Evolutionary conservation across 192 early-diverging fungal species (phyloP).

Genomic region (Podila epigama): DNA sequence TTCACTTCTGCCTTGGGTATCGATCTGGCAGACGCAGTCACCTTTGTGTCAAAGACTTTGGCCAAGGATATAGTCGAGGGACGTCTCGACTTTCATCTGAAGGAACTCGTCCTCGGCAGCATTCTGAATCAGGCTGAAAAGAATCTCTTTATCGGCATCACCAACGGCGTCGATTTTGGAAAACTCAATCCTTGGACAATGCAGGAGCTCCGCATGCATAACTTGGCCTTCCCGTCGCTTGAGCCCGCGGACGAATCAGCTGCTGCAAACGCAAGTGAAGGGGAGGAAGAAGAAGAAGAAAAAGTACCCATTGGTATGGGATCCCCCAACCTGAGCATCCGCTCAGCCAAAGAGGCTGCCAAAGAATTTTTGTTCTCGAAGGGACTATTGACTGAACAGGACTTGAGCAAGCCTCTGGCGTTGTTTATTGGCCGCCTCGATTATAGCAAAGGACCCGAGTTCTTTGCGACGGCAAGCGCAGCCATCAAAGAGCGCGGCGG

Average conservation of each 20-base stretch:
- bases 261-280: background rate
- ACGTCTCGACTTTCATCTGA: constrained; percentile 59
- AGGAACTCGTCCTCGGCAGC: constrained; percentile 61
- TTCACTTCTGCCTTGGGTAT: constrained; percentile 60
- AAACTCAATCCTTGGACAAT: constrained; percentile 57
- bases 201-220: constrained; percentile 23
- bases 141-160: constrained; percentile 59
- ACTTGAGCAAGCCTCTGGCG: constrained; percentile 51
- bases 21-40: constrained; percentile 57
- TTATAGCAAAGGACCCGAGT: constrained; percentile 64
- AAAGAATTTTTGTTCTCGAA: constrained; percentile 55
- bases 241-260: constrained; percentile 15
- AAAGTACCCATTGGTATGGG: background rate
- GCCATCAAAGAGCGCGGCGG: constrained; percentile 49
- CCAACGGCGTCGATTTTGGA: constrained; percentile 61
- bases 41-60: constrained; percentile 62
- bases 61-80: constrained; percentile 64
- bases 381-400: constrained; percentile 39
- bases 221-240: constrained; percentile 51
- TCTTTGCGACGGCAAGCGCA: constrained; percentile 45
- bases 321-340: constrained; percentile 19
- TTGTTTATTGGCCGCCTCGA: constrained; percentile 65
- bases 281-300: background rate
- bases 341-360: constrained; percentile 53
- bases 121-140: constrained; percentile 52